Percentiles rank a stretch among this genome's conserved stretches.
Conservation (phyloP, 106 monocot species). For the Allium fistulosum region DNA sequence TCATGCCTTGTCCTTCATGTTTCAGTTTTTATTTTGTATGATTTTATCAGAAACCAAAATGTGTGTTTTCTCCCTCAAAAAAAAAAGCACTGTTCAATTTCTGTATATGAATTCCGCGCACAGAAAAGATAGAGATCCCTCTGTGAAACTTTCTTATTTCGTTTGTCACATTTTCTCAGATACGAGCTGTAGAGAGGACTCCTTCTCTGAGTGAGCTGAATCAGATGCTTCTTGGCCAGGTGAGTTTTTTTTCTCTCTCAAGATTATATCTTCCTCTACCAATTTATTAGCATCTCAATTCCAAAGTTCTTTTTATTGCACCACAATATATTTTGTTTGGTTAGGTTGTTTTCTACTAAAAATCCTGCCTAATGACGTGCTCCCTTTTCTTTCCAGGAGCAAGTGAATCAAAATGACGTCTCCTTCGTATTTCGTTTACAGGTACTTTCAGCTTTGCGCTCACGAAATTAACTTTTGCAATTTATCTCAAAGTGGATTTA, state of each 20-base stretch:
- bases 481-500: no score
- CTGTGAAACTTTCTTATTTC: not conserved
- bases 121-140: no score
- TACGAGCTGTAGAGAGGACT: conserved; percentile 91
- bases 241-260: conserved; percentile 10
- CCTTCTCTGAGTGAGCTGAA: conserved; percentile 97
- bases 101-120: no score
- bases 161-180: conserved; percentile 23
- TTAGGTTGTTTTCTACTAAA: not conserved
- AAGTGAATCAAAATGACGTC: conserved; percentile 80
- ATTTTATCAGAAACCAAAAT: no score
- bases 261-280: not conserved
- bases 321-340: not conserved
- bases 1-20: no score
- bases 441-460: conserved; percentile 27
- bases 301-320: not conserved
- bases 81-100: no score
- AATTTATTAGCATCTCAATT: not conserved
- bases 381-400: conserved; percentile 51
- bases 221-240: conserved; percentile 99
- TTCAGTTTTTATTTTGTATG: no score
- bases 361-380: not conserved
- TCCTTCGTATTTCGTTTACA: conserved; percentile 99
- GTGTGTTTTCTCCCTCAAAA: no score
- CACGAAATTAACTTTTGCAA: no score